Evolutionary conservation across 1,284 basidiomycete genomes (phyloP).

Genomic region (Ustanciosporium gigantosporum): DNA sequence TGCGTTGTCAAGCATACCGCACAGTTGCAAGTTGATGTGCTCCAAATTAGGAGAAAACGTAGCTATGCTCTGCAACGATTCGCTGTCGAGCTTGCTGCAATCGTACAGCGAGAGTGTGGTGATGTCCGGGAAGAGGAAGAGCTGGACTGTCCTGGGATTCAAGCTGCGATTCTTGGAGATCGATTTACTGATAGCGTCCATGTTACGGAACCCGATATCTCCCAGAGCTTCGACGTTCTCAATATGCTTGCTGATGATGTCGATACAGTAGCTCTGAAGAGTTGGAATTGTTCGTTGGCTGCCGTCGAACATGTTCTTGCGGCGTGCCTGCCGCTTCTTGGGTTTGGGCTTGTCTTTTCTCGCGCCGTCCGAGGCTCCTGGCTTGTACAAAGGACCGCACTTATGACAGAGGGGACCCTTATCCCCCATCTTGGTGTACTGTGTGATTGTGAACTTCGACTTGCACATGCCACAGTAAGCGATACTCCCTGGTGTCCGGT

Average conservation of each 20-base stretch:
- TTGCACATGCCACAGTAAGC: conserved; percentile 80
- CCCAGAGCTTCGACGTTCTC: conserved; percentile 88
- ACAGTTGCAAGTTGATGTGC: conserved; percentile 74
- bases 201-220: conserved; percentile 70
- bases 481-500: conserved; percentile 72
- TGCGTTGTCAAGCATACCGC: conserved; percentile 78
- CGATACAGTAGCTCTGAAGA: conserved; percentile 77
- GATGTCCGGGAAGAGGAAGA: conserved; percentile 81
- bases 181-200: conserved; percentile 64
- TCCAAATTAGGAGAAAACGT: conserved; percentile 49
- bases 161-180: conserved; percentile 83
- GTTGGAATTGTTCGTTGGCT: conserved; percentile 65
- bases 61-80: conserved; percentile 45
- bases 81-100: conserved; percentile 67
- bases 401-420: conserved; percentile 41
- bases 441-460: conserved; percentile 77
- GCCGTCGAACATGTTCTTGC: conserved; percentile 22
- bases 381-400: conserved; percentile 37
- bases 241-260: conserved; percentile 84
- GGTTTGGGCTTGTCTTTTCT: conserved; percentile 20
- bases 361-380: conserved; percentile 11
- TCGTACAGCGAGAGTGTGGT: conserved; percentile 79
- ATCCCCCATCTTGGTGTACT: conserved; percentile 66
- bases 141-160: conserved; percentile 72
- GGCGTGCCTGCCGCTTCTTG: conserved; percentile 16